phyloP scores from a whole-genome alignment of 1,284 basidiomycete species.

The Fomitopsis palustris region DNA sequence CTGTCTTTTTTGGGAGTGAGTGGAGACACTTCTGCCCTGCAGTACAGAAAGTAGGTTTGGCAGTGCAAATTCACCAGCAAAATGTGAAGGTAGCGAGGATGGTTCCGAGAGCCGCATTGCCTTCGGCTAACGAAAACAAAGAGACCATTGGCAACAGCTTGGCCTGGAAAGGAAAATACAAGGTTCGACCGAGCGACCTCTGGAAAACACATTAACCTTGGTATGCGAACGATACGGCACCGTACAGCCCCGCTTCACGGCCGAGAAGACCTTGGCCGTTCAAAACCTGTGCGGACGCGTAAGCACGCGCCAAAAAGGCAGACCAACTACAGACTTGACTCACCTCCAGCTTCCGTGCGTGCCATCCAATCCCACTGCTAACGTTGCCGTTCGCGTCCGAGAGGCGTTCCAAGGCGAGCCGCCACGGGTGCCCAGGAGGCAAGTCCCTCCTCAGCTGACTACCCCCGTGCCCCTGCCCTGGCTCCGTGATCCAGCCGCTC shows the following conservation, averaged over 20 bases:
- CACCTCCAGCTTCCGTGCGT: conserved; percentile 96
- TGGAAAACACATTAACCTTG: conserved; percentile 53
- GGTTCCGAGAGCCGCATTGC: not conserved
- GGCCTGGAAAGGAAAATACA: not conserved
- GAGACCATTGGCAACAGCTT: not conserved
- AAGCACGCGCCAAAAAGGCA: not conserved
- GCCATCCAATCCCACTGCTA: conserved; percentile 90
- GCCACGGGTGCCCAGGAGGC: conserved; percentile 57
- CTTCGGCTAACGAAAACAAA: not conserved
- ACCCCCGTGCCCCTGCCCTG: conserved; percentile 16
- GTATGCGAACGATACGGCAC: conserved; percentile 90
- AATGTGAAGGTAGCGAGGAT: not conserved
- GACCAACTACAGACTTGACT: conserved; percentile 23
- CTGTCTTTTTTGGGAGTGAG: not conserved
- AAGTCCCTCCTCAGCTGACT: conserved; percentile 59
- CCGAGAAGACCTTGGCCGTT: conserved; percentile 90
- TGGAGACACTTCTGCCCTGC: not conserved
- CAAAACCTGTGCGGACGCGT: conserved; percentile 48
- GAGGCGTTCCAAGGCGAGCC: conserved; percentile 68
- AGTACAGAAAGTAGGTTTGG: not conserved
- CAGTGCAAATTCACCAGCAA: too few species aligned
- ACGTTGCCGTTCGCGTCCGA: conserved; percentile 87
- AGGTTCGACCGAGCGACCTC: not conserved
- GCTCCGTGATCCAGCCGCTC: conserved; percentile 65
- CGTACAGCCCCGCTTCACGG: conserved; percentile 89